phyloP scores from a whole-genome alignment of 2,329 filamentous ascomycete species.

The Didymella keratinophila region DNA sequence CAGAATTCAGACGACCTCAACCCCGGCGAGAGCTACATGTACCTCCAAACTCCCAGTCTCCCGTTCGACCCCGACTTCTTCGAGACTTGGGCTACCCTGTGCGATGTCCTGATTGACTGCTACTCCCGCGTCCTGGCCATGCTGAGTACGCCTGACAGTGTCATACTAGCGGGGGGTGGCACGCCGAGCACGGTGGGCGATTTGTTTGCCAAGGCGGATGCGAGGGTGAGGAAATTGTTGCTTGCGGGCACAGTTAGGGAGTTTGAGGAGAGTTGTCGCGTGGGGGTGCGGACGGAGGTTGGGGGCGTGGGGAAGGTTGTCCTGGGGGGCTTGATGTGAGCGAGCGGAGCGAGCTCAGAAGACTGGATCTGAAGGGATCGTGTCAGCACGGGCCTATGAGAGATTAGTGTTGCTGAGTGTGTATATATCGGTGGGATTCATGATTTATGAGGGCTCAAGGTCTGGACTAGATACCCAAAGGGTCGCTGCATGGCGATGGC shows the following conservation, averaged over 20 bases:
- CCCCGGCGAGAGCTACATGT: slow-evolving; percentile 83
- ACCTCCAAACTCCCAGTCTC: slow-evolving; percentile 87
- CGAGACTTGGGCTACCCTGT: slow-evolving; percentile 93
- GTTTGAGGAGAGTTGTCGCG: slow-evolving; percentile 86
- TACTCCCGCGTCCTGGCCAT: slow-evolving; percentile 82
- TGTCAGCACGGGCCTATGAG: too few species aligned
- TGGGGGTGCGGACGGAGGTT: slow-evolving; percentile 79
- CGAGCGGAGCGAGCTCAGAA: too few species aligned
- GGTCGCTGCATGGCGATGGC: neutral
- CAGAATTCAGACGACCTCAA: slow-evolving; percentile 37
- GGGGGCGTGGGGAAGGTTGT: slow-evolving; percentile 88
- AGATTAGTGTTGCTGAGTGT: too few species aligned
- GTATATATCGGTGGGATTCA: too few species aligned
- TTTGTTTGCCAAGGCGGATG: slow-evolving; percentile 88
- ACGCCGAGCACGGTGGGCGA: slow-evolving; percentile 68
- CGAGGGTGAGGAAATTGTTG: slow-evolving; percentile 85
- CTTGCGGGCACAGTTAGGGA: slow-evolving; percentile 87
- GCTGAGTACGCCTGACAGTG: slow-evolving; percentile 71
- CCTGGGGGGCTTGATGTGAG: slow-evolving; percentile 80
- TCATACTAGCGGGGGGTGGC: slow-evolving; percentile 35
- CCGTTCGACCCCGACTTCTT: slow-evolving; percentile 98
- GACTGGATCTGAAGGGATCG: too few species aligned
- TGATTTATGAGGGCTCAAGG: too few species aligned
- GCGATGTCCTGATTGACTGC: slow-evolving; percentile 92
- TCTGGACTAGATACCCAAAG: neutral